Percentiles rank a stretch among this genome's conserved stretches.
phyloP scores from a whole-genome alignment of 129 eudicot species.

The Gnaphalium uliginosum region DNA sequence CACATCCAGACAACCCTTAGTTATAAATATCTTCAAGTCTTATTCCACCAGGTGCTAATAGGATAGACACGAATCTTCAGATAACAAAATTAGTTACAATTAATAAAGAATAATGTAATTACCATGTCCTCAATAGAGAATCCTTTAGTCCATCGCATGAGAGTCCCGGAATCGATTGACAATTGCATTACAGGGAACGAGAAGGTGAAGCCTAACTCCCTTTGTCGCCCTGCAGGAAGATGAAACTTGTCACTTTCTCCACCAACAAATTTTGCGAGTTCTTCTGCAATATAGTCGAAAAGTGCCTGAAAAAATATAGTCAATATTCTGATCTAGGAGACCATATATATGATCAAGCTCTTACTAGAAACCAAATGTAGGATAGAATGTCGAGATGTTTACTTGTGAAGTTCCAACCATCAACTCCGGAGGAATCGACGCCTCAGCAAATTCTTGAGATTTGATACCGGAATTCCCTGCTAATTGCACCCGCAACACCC shows the following conservation, averaged over 20 bases:
- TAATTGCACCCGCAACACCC: conserved; percentile 81
- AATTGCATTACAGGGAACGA: conserved; percentile 93
- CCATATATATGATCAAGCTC: neutral
- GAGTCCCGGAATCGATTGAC: conserved; percentile 79
- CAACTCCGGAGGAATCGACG: conserved; percentile 70
- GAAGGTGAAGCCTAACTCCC: conserved; percentile 97
- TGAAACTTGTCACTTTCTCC: conserved; percentile 65
- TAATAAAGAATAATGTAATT: conserved; percentile 15
- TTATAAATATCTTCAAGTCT: too few relatives aligned
- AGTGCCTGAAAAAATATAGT: conserved; percentile 60
- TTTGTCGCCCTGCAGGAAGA: conserved; percentile 56
- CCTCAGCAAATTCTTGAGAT: conserved; percentile 78
- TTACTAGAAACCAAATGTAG: neutral
- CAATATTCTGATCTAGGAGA: conserved; percentile 14
- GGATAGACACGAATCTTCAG: too few relatives aligned
- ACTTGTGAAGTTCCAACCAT: conserved; percentile 87
- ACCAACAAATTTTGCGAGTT: conserved; percentile 67
- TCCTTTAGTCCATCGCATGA: conserved; percentile 95
- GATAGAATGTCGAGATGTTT: conserved; percentile 23
- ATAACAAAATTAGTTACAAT: too few relatives aligned
- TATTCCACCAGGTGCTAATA: too few relatives aligned
- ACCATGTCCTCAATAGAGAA: conserved; percentile 80
- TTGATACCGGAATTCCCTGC: conserved; percentile 63
- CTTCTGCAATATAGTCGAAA: conserved; percentile 79
- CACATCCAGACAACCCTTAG: too few relatives aligned